Percentiles rank a stretch among this genome's conserved stretches.
These are phyloP conservation scores for Xerocomellus intermedius DNA, from an alignment of 768 basidiomycete species.

Conservation along the genomic window DNA sequence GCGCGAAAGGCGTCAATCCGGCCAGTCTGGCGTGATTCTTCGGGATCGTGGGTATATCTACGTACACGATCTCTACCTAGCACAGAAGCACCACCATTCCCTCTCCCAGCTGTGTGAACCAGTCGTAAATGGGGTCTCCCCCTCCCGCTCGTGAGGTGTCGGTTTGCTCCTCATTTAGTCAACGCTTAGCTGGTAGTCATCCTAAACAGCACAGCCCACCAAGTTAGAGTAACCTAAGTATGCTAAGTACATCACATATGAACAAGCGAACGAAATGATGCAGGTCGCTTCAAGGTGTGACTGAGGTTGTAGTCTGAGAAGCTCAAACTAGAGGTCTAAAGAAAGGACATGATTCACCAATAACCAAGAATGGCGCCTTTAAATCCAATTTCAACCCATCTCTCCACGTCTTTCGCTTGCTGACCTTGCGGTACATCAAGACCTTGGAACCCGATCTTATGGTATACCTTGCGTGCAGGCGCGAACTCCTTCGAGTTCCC, in stretches of 20 bases:
- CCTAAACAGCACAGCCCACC: too few relatives aligned
- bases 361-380: constrained; percentile 11
- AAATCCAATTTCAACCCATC: constrained; percentile 21
- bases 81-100: too few relatives aligned
- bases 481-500: constrained; percentile 33
- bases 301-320: background rate
- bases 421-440: constrained; percentile 2
- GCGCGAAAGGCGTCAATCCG: too few relatives aligned
- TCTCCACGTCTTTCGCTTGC: constrained; percentile 14
- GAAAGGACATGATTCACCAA: constrained; percentile 6
- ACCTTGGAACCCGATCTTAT: constrained; percentile 24
- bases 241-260: constrained; percentile 13
- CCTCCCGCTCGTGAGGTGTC: too few relatives aligned
- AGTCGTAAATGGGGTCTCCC: too few relatives aligned
- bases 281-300: background rate
- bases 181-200: too few relatives aligned
- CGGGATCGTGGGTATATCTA: too few relatives aligned
- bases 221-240: too few relatives aligned
- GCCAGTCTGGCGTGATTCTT: too few relatives aligned
- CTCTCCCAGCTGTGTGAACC: too few relatives aligned
- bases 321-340: background rate
- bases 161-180: too few relatives aligned
- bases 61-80: too few relatives aligned
- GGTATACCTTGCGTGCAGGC: constrained; percentile 22
- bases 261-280: background rate